Evolutionary conservation across 352 stramenopile species (phyloP), one percentile per base, ranked within the genome.

Genomic region (Pythium utonaiense): DNA sequence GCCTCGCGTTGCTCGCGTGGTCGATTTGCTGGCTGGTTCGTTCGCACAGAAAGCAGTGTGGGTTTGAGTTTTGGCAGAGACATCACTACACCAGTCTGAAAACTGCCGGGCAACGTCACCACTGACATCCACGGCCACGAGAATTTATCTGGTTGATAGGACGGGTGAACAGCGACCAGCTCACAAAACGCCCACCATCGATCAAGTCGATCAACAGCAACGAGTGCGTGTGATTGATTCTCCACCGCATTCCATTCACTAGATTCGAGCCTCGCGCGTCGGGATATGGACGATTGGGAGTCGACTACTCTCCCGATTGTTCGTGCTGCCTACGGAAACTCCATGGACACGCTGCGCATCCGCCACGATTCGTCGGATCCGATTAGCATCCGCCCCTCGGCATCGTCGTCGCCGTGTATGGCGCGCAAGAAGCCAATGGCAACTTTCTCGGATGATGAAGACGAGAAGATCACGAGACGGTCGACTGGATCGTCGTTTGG

Each of bases 281-380:
- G 33, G 44, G 31, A 25, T 44, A 68, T 68, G 62, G 50, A 27
- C 48, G 27, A 60, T 25, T 59, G 48, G 22, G 34, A 55, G 21
- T n/a, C 56, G 28, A 16, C 34, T 41, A 41, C 62, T 14, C 38
- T 56, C 19, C 54, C 54, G 4, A 57, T 62, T 28, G 50, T 65
- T 40, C 51, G 36, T 4, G 50, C 50, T 27, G 33, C 57, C 14
- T 62, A 61, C 52, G 25, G 27, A 54, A 57, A 57, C 51, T 60
- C 56, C 3, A 70, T 70, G 62, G 62, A 70, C 51, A 61, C 34
- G 28, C 40, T 69, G 14, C 55, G 55, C 38, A 61, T 69, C 22
- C 44, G 61, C 47, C 56, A 70, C 56, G 57, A 64, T 41, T 45
- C 62, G n/a, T 45, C 57, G 41, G 52, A 56, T 12, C 50, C 62